phyloP scores from a whole-genome alignment of 2,329 filamentous ascomycete genomes.

The Ilyonectria destructans region DNA sequence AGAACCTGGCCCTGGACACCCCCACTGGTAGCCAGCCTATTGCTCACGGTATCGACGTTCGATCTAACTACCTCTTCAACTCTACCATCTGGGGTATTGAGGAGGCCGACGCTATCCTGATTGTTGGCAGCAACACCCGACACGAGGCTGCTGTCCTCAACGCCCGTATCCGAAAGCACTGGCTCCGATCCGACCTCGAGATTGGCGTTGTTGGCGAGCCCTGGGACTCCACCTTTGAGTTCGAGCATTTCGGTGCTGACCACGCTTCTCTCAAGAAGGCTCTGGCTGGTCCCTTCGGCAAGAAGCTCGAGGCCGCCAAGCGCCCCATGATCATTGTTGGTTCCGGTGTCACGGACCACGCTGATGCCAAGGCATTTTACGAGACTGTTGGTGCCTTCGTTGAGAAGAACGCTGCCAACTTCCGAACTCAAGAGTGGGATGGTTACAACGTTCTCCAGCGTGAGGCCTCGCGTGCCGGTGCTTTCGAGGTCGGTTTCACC shows the following conservation, averaged over 20 bases:
- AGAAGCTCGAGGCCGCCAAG: slow-evolving; percentile 91
- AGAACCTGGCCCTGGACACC: slow-evolving; percentile 95
- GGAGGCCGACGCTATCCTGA: slow-evolving; percentile 91
- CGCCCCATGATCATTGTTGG: slow-evolving; percentile 97
- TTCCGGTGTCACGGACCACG: slow-evolving; percentile 91
- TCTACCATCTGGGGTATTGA: slow-evolving; percentile 95
- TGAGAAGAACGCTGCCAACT: slow-evolving; percentile 92
- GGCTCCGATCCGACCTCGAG: slow-evolving; percentile 94
- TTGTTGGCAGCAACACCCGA: slow-evolving; percentile 95
- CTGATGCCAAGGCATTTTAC: slow-evolving; percentile 93
- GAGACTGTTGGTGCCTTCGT: slow-evolving; percentile 92
- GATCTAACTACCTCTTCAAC: slow-evolving; percentile 97
- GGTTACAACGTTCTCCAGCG: slow-evolving; percentile 98
- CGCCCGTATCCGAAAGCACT: slow-evolving; percentile 97
- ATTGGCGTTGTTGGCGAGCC: slow-evolving; percentile 92
- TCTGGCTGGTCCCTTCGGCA: slow-evolving; percentile 89
- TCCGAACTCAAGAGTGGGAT: slow-evolving; percentile 93
- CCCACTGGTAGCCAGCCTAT: slow-evolving; percentile 87
- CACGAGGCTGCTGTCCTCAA: slow-evolving; percentile 97
- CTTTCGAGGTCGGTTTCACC: slow-evolving; percentile 96
- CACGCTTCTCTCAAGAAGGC: slow-evolving; percentile 87
- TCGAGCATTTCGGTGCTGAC: slow-evolving; percentile 89
- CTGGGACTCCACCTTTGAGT: slow-evolving; percentile 96
- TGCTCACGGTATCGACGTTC: slow-evolving; percentile 93
- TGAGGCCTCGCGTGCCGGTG: slow-evolving; percentile 91